Evolutionary conservation across 139 green algal genomes (phyloP).

Genomic region (Gonium pectorale): DNA sequence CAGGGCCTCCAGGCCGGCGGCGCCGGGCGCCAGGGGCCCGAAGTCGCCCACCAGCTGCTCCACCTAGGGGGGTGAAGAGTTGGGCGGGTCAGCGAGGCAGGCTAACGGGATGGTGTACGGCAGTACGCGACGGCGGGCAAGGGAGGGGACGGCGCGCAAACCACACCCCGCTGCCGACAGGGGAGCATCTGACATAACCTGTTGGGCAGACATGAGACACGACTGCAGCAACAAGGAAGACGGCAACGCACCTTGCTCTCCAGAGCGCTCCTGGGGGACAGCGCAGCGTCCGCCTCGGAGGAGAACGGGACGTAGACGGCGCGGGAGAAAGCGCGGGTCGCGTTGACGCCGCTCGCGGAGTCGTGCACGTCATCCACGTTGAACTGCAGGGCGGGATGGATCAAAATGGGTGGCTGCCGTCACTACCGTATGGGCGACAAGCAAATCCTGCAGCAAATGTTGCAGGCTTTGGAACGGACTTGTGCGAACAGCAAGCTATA

Average conservation of each 20-base stretch:
- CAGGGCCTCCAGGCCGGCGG: background rate
- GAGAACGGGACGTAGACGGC: constrained; percentile 7
- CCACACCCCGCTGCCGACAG: too few species aligned
- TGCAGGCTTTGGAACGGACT: too few species aligned
- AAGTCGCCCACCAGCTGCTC: constrained; percentile 18
- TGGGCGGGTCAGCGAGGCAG: too few species aligned
- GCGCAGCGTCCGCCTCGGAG: background rate
- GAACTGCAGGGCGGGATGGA: constrained; percentile 7
- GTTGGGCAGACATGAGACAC: background rate
- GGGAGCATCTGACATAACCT: too few species aligned
- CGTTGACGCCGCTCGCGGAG: background rate
- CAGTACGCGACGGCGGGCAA: too few species aligned
- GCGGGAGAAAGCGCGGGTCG: background rate
- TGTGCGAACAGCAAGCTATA: too few species aligned
- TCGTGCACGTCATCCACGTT: background rate
- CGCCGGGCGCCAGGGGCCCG: background rate
- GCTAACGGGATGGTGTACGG: too few species aligned
- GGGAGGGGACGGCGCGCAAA: too few species aligned
- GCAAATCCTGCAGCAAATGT: too few species aligned
- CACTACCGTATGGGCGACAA: too few species aligned
- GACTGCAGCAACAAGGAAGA: background rate
- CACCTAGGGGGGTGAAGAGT: background rate
- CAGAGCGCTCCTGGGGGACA: background rate
- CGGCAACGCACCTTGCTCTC: constrained; percentile 5
- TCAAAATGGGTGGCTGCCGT: too few species aligned